These are phyloP conservation scores for Limonium bicolor DNA, from an alignment of 148 eudicot genomes.

Conservation along the genomic window DNA sequence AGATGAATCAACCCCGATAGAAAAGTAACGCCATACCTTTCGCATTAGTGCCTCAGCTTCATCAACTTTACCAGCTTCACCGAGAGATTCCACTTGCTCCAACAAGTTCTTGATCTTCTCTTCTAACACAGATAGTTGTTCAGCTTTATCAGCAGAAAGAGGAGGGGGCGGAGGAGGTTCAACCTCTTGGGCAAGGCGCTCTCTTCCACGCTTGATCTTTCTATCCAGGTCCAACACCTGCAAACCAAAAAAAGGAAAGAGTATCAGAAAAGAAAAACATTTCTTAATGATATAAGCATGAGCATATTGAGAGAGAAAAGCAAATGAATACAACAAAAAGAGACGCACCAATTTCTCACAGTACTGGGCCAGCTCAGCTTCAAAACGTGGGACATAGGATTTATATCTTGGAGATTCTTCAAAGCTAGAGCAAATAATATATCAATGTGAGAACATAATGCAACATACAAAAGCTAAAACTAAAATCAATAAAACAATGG, in stretches of 20 bases:
- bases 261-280: neutral
- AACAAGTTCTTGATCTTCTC: slow-evolving; percentile 78
- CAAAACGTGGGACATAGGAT: slow-evolving; percentile 74
- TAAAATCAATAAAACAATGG: no score
- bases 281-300: no score
- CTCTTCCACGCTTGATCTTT: slow-evolving; percentile 83
- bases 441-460: neutral
- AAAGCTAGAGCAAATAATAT: slow-evolving; percentile 35
- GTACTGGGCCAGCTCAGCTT: slow-evolving; percentile 80
- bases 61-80: slow-evolving; percentile 97
- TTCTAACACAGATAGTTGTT: slow-evolving; percentile 81
- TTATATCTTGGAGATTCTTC: slow-evolving; percentile 87
- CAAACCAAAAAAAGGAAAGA: slow-evolving; percentile 1
- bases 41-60: slow-evolving; percentile 99
- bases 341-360: slow-evolving; percentile 85
- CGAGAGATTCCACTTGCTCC: slow-evolving; percentile 90
- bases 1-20: no score
- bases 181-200: slow-evolving; percentile 87
- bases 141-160: slow-evolving; percentile 77
- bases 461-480: no score
- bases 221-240: slow-evolving; percentile 90
- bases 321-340: neutral
- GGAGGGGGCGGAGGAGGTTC: slow-evolving; percentile 86
- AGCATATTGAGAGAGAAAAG: neutral
- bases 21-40: slow-evolving; percentile 67